Evolutionary conservation across 257 asterid genomes (phyloP), one percentile per base, ranked within the genome.

Genomic region (Salvia rosmarinus): DNA sequence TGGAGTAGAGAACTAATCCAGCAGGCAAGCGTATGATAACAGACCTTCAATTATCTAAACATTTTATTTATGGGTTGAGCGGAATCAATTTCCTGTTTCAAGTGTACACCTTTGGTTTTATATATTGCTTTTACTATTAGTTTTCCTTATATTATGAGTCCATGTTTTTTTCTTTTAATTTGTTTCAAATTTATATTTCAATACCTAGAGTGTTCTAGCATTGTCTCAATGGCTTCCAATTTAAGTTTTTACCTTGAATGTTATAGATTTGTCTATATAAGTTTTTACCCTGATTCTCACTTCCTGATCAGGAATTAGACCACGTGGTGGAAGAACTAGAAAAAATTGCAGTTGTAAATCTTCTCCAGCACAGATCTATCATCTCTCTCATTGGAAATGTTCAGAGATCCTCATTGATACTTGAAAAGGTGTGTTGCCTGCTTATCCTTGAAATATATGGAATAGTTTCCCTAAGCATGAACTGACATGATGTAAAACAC

Each of bases 1-100:
- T 92, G 98, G 98, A 89, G 96, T 79, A 83, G 96, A 83, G 98
- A 89, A 84, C 83, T 92, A 75, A 86, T 89, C 84, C 92, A 86
- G 94, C 96, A 92, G 96, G 96, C 96, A 85, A 88, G 89, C 72
- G 75, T 82, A 78, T 47, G 83, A 80, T 68, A 32, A 71, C 52
- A 4, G 34, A 52, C 80, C 80, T 79, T 71, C 57, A 20, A 69
- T 50, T 17, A 65, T 6, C 37, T 77, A 70, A 32, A 37, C 40
- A 44, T 35, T 17, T 72, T 21, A 63, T 49, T 21, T 46, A 7
- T 72, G 68, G 19, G 52, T 46, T 56, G 12, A 14, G 70, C 58
- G 40, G 20, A 58, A 40, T 16, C 39, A 75, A 47, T 13, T 14
- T 64, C 44, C 61, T 21, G 54, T 77, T 74, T 74, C 28, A 35